Base-by-base conservation (phyloP, 129 eudicot genomes). In the Lactuca sativa region DNA sequence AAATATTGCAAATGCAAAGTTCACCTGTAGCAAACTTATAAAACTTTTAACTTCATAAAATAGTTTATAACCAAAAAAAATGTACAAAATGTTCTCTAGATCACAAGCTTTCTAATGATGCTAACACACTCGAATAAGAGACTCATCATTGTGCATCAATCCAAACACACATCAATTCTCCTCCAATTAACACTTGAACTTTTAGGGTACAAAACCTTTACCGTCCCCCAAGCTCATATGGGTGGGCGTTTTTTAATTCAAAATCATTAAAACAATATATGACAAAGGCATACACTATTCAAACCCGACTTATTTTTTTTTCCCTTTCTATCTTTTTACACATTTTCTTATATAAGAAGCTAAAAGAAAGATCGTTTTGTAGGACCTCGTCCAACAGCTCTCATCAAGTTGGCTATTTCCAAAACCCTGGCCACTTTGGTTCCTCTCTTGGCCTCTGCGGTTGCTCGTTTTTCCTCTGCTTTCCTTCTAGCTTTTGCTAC, bases 381-480 rank as follows among this genome's bases (percentile, higher is more conserved):
- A 33, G 98, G 98, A 59, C 90, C 75, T 61, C 84, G 76, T 6
- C 98, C 96, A 74, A 92, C 84, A 17, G 90, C 92, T 72, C 85
- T 86, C 98, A 89, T 89, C 79, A 92, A 77, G 82, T 83, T 92
- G 71, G 98, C 83, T 55, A 92, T 78, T 75, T 92, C 98, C 66
- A 86, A 54, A 44, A 89, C 88, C 59, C 73, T 85, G 14, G 96
- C 96, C 15, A 86, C 90, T 85, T 89, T 92, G 37, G 95, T 92
- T 65, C 98, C 98, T 68, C 95, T 84, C 32, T 80, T 89, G 54
- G 85, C 95, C 81, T 92, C 96, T 74, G 98, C 90, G n/a, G 95
- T 84, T 63, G 98, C 98, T 63, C 90, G 88, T 65, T 75, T 92
- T 69, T 89, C 98, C 80, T 89, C 96, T 66, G 96, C 98, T 81